Percentiles rank a stretch among this genome's conserved stretches.
These are phyloP conservation scores for Wickerhamomyces sp. DNA, from an alignment of 1,139 yeast species.

Conservation along the genomic window DNA sequence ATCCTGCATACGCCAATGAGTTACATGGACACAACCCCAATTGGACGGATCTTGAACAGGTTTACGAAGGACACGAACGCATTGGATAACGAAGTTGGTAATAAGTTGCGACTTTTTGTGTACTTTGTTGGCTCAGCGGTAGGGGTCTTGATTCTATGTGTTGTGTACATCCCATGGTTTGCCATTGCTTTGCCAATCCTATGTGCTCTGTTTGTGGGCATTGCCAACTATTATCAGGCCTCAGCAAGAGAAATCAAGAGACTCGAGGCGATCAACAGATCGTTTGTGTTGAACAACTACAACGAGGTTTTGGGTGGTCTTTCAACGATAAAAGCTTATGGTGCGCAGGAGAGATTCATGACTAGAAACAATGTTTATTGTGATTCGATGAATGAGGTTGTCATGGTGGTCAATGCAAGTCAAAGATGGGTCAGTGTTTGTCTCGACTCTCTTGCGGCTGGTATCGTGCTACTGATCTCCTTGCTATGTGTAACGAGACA, in stretches of 20 bases:
- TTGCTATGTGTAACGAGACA: slow-evolving; percentile 63
- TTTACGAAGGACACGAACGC: slow-evolving; percentile 82
- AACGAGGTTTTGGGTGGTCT: slow-evolving; percentile 72
- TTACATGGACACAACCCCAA: slow-evolving; percentile 62
- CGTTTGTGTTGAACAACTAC: slow-evolving; percentile 72
- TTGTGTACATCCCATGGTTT: slow-evolving; percentile 71
- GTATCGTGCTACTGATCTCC: slow-evolving; percentile 41
- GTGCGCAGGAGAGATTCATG: slow-evolving; percentile 45
- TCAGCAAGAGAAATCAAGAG: slow-evolving; percentile 84
- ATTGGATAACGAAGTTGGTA: slow-evolving; percentile 67
- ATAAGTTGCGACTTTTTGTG: slow-evolving; percentile 46
- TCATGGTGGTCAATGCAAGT: slow-evolving; percentile 57
- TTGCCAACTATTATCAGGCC: slow-evolving; percentile 63
- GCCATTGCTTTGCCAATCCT: slow-evolving; percentile 66
- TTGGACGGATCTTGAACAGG: slow-evolving; percentile 64
- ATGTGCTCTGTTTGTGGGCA: slow-evolving; percentile 37
- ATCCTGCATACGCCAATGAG: slow-evolving; percentile 75
- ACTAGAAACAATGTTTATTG: slow-evolving; percentile 43
- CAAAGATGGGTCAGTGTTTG: slow-evolving; percentile 78
- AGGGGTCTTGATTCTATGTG: slow-evolving; percentile 63
- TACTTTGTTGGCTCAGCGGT: slow-evolving; percentile 46
- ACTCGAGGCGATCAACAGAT: slow-evolving; percentile 71
- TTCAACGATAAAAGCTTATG: slow-evolving; percentile 64
- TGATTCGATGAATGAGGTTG: slow-evolving; percentile 68
- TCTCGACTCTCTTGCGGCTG: slow-evolving; percentile 49